Percentiles rank a stretch among this genome's conserved stretches.
Conservation (phyloP, 345 rosid species). For the Populus pruinosa region DNA sequence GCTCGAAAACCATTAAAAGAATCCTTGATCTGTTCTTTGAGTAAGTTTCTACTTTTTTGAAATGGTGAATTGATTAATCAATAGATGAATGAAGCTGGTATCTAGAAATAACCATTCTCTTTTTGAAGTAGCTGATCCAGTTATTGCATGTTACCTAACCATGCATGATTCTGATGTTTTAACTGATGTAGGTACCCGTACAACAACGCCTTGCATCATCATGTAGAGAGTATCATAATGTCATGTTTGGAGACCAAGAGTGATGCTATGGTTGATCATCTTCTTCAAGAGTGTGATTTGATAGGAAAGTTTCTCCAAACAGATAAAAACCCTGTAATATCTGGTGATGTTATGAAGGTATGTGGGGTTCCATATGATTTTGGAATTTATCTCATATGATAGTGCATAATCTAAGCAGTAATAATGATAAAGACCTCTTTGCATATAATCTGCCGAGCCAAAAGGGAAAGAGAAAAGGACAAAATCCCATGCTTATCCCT, state of each 20-base stretch:
- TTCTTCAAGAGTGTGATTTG: constrained; percentile 76
- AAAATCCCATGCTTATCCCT: not conserved
- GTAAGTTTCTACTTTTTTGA: constrained; percentile 42
- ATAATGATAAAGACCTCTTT: not conserved
- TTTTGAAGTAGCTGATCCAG: not conserved
- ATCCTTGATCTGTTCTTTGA: constrained; percentile 79
- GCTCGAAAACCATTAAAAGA: constrained; percentile 73
- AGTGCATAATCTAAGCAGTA: not conserved
- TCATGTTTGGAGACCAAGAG: constrained; percentile 85
- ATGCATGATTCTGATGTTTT: constrained; percentile 14
- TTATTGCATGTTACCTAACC: not conserved
- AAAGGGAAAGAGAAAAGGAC: not conserved
- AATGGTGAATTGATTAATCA: constrained; percentile 12
- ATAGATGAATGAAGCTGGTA: not conserved
- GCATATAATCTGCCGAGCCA: not conserved
- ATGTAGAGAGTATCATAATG: constrained; percentile 77
- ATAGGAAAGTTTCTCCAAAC: constrained; percentile 68
- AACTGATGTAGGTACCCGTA: constrained; percentile 75
- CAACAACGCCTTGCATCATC: constrained; percentile 96
- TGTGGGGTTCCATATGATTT: not conserved
- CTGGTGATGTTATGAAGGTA: constrained; percentile 55
- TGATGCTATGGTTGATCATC: constrained; percentile 56
- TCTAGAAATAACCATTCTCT: not conserved
- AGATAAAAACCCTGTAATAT: constrained; percentile 62
- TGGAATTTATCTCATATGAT: not conserved